Conservation (phyloP, 2,329 filamentous ascomycete genomes). For the Calonectria naviculata region DNA sequence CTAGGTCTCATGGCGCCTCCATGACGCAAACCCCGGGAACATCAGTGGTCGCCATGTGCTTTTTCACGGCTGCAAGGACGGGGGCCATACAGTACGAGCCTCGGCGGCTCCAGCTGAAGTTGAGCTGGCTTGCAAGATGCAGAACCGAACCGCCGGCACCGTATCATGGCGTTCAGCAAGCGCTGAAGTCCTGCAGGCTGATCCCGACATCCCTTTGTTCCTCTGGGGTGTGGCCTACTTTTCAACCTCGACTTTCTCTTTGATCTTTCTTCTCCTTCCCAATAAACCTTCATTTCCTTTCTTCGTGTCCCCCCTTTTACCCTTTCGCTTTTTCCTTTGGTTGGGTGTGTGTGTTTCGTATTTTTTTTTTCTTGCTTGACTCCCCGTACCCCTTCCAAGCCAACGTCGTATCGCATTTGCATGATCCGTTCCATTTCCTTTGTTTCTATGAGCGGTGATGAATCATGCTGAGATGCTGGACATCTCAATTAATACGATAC, state of each 20-base stretch:
- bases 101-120: conserved; percentile 17
- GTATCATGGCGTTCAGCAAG: conserved; percentile 14
- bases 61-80: not conserved
- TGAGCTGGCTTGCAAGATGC: conserved; percentile 17
- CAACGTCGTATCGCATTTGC: conserved; percentile 19
- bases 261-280: conserved; percentile 7
- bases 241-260: not conserved
- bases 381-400: conserved; percentile 17
- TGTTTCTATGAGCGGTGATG: conserved; percentile 36
- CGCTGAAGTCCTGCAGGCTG: conserved; percentile 18
- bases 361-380: conserved; percentile 18
- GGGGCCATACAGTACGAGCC: not conserved
- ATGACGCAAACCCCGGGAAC: conserved; percentile 12
- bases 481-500: conserved; percentile 44
- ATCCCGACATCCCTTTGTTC: conserved; percentile 7
- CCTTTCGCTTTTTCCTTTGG: conserved; percentile 10
- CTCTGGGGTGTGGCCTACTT: conserved; percentile 5
- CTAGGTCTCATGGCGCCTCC: not conserved
- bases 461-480: conserved; percentile 51
- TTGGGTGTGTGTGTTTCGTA: conserved; percentile 26
- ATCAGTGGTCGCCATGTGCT: conserved; percentile 2
- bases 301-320: conserved; percentile 8
- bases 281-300: conserved; percentile 16
- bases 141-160: conserved; percentile 18
- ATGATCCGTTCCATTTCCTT: conserved; percentile 25